A percentile compares a stretch with the other conserved stretches of the same genome.
These are phyloP conservation scores for Candida odintsovae DNA, from an alignment of 805 yeast species.

Conservation along the genomic window DNA sequence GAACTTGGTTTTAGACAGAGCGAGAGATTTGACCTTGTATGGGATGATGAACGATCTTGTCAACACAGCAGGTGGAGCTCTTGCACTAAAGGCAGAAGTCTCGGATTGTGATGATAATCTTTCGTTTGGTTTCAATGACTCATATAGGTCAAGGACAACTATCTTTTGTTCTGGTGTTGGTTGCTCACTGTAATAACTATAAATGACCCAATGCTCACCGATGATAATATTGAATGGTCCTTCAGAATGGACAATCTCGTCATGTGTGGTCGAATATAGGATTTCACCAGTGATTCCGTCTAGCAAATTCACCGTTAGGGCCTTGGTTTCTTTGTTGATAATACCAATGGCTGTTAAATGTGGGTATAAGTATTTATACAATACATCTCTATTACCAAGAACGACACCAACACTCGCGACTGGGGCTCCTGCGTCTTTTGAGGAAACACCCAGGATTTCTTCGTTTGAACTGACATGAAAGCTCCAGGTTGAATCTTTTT, in stretches of 20 bases:
- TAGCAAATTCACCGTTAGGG: conserved; percentile 45
- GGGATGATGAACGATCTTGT: conserved; percentile 60
- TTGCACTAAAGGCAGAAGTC: conserved; percentile 29
- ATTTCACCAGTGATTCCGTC: conserved; percentile 69
- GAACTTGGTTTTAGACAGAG: conserved; percentile 50
- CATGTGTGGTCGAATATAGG: conserved; percentile 39
- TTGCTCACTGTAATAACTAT: conserved; percentile 48
- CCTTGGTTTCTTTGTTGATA: conserved; percentile 21
- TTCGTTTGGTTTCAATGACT: conserved; percentile 49
- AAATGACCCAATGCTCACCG: conserved; percentile 83
- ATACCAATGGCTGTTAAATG: conserved; percentile 52
- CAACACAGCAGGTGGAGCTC: conserved; percentile 41
- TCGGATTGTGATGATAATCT: conserved; percentile 26
- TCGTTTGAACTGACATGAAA: conserved; percentile 27
- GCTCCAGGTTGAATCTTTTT: conserved; percentile 31
- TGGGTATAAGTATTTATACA: conserved; percentile 82
- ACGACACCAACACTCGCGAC: conserved; percentile 63
- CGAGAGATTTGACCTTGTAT: conserved; percentile 45
- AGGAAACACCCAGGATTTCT: conserved; percentile 33
- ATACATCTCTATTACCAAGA: conserved; percentile 61
- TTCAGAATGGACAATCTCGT: conserved; percentile 35
- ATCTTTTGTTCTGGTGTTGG: conserved; percentile 53
- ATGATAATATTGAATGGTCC: conserved; percentile 45
- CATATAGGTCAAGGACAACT: conserved; percentile 74
- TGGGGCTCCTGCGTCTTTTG: conserved; percentile 33